Percentiles rank a stretch among this genome's conserved stretches.
Conservation (phyloP, 2,329 filamentous ascomycete genomes). For the Gaeumannomyces tritici region DNA sequence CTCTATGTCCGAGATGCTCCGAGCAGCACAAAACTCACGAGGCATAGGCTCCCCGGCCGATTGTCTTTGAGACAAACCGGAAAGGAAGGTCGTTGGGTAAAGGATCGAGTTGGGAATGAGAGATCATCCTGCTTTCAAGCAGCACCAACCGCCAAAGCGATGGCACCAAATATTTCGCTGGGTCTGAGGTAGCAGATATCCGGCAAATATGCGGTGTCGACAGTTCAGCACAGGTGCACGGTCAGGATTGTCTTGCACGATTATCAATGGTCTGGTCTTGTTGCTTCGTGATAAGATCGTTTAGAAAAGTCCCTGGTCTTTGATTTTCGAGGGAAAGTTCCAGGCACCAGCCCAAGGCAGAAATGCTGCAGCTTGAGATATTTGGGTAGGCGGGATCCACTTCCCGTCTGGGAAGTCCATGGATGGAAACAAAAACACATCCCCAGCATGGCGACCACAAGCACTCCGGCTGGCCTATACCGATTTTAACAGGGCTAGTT, state of each 20-base stretch:
- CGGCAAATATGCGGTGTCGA: not conserved
- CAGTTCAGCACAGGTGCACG: too few relatives aligned
- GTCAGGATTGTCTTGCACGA: not conserved
- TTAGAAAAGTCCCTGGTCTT: not conserved
- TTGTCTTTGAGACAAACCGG: conserved; percentile 89
- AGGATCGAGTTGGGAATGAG: conserved; percentile 72
- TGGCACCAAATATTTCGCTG: conserved; percentile 20
- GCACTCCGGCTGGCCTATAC: too few relatives aligned
- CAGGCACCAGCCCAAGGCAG: not conserved
- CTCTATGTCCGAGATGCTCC: not conserved
- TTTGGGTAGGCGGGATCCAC: not conserved
- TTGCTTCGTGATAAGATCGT: not conserved
- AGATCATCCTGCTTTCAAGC: not conserved
- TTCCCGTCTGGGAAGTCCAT: not conserved
- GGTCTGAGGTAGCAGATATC: not conserved
- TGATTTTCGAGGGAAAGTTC: not conserved
- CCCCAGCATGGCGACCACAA: too few relatives aligned
- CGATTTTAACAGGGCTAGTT: too few relatives aligned
- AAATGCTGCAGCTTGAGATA: conserved; percentile 20
- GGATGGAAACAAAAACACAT: not conserved
- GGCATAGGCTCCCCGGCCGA: conserved; percentile 93
- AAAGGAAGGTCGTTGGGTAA: conserved; percentile 82
- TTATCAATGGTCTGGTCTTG: not conserved
- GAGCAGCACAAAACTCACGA: conserved; percentile 51
- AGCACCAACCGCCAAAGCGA: not conserved